Percentiles rank a stretch among this genome's conserved stretches.
Conservation (phyloP, 2,329 filamentous ascomycete genomes). For the Aspergillus sp. region DNA sequence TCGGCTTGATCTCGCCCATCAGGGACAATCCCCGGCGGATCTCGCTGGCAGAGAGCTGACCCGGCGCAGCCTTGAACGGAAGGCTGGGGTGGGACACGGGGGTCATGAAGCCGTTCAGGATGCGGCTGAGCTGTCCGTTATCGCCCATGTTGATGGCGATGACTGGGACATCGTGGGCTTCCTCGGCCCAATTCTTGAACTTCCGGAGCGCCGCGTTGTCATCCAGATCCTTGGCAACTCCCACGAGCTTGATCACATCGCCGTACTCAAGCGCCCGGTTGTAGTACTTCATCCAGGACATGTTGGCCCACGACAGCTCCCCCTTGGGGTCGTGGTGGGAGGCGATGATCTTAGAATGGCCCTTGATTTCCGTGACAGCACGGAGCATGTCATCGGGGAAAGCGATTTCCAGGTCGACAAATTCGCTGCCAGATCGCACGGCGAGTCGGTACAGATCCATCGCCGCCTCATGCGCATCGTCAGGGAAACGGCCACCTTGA, state of each 20-base stretch:
- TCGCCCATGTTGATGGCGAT: constrained; percentile 96
- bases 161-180: constrained; percentile 74
- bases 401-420: constrained; percentile 88
- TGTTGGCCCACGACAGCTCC: constrained; percentile 81
- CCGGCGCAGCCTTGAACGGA: constrained; percentile 91
- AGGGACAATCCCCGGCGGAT: constrained; percentile 77
- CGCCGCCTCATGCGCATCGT: constrained; percentile 69
- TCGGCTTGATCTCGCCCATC: constrained; percentile 73
- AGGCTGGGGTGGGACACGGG: constrained; percentile 86
- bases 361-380: constrained; percentile 66
- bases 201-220: constrained; percentile 83
- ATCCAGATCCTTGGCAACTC: constrained; percentile 70
- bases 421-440: constrained; percentile 82
- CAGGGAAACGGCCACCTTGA: constrained; percentile 86
- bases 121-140: constrained; percentile 81
- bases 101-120: constrained; percentile 90
- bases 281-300: constrained; percentile 88
- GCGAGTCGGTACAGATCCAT: constrained; percentile 74
- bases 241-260: constrained; percentile 92
- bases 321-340: constrained; percentile 89
- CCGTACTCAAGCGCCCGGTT: constrained; percentile 87
- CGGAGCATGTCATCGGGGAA: constrained; percentile 75
- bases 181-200: constrained; percentile 76
- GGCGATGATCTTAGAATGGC: constrained; percentile 80
- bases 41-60: constrained; percentile 85